Evolutionary conservation across 202 grass and related monocot species (phyloP).

Genomic region (Panicum virgatum): DNA sequence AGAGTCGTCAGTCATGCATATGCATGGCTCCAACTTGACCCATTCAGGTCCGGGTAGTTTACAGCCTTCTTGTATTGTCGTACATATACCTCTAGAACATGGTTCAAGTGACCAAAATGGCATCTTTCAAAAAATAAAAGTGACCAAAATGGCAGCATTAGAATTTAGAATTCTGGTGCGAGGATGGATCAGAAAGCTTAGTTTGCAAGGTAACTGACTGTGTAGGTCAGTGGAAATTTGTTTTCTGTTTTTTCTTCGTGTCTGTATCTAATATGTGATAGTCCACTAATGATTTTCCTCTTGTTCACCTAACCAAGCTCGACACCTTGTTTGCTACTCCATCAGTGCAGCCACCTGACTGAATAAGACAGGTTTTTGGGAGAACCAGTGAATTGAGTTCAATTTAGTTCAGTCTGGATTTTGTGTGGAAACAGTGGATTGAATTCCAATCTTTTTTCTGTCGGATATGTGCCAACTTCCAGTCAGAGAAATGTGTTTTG

Average conservation of each 20-base stretch:
- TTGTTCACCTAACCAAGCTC: background rate
- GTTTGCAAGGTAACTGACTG: slow-evolving; percentile 11
- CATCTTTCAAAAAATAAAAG: no score
- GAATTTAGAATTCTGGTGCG: background rate
- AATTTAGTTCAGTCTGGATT: slow-evolving; percentile 25
- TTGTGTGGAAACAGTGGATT: slow-evolving; percentile 4
- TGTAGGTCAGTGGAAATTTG: background rate
- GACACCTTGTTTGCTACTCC: background rate
- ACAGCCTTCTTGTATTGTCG: background rate
- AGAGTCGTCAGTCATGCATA: background rate
- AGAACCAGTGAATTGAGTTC: background rate
- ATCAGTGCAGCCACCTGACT: background rate
- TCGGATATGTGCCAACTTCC: slow-evolving; percentile 6
- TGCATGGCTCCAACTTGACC: background rate
- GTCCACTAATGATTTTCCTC: background rate
- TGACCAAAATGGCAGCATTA: background rate
- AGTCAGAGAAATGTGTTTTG: background rate
- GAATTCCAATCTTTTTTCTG: slow-evolving; percentile 20
- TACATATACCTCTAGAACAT: background rate
- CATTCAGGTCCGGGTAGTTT: background rate
- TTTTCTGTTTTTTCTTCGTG: background rate
- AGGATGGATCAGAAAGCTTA: slow-evolving; percentile 26
- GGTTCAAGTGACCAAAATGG: background rate
- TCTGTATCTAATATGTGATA: background rate
- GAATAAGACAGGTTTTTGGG: background rate